Evolutionary conservation across 148 eudicot genomes (phyloP).

Genomic region (Cornus suecica): DNA sequence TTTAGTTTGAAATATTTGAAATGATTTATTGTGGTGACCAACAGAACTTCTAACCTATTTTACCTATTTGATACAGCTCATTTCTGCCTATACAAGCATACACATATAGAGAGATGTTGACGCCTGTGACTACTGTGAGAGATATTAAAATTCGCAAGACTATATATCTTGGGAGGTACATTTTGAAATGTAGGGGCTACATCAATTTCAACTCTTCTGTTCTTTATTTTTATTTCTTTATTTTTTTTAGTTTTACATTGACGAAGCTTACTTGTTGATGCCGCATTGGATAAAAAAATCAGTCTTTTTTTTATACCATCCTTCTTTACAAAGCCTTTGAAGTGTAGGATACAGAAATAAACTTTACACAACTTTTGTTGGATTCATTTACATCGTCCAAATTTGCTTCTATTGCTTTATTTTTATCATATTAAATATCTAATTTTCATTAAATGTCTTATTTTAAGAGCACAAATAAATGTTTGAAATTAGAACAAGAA

Average conservation of each 20-base stretch:
- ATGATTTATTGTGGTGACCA: not conserved
- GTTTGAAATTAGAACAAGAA: too few relatives aligned
- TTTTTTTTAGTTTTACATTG: slow-evolving; percentile 11
- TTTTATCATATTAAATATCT: too few relatives aligned
- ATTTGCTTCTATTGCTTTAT: too few relatives aligned
- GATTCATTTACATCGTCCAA: too few relatives aligned
- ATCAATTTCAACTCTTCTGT: slow-evolving; percentile 16
- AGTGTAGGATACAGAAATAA: too few relatives aligned
- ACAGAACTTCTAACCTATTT: not conserved
- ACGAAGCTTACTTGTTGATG: not conserved
- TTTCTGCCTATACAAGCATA: slow-evolving; percentile 17
- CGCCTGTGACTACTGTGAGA: not conserved
- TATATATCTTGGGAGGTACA: slow-evolving; percentile 8
- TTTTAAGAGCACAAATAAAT: too few relatives aligned
- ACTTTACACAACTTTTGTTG: too few relatives aligned
- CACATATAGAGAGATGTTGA: not conserved
- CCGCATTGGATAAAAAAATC: not conserved
- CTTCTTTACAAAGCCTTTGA: too few relatives aligned
- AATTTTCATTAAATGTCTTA: too few relatives aligned
- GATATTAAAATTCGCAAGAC: not conserved
- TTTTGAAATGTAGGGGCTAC: slow-evolving; percentile 16
- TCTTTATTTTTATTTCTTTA: too few relatives aligned
- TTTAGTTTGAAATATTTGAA: too few relatives aligned
- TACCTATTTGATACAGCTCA: slow-evolving; percentile 17
- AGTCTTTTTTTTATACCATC: too few relatives aligned